Base-by-base conservation (phyloP, 1,139 yeast genomes). In the Diutina siamensis region DNA sequence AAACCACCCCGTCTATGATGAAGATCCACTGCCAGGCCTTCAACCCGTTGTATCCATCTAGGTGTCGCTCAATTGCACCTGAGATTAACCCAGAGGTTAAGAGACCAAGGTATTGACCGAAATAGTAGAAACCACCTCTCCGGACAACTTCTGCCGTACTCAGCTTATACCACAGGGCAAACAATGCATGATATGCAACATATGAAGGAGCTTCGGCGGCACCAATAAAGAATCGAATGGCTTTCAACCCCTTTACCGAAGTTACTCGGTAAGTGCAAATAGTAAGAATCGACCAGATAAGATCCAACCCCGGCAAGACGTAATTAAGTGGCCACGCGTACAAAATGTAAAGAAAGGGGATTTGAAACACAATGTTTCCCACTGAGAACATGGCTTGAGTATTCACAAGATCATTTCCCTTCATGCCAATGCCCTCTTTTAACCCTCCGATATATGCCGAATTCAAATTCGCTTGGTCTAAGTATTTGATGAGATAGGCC, bases 401-500 rank as follows among this genome's bases (percentile, higher is more conserved):
- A 54, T 77, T 64, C 48, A 75, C 79, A 58, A 76, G 73, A 53
- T 81, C 84, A 52, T 78, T 79, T n/a, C 85, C 85, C 50, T 68
- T 60, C 76, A 83, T 74, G 31, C 68, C 64, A 40, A 83, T 63
- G 45, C 70, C 78, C 53, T 77, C 77, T 50, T 74, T 65, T 71
- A 83, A 68, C 10, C 82, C 80, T 15, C 82, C 74, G 42, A 80
- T 79, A 57, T 82, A 83, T n/a, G 88, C 87, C 56, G 77, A 78
- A 47, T 76, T 74, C 45, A 78, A 63, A 55, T 74, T 76, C 44
- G 78, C 68, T 48, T 74, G 74, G 57, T 83, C 89, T 45, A 83
- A 64, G 48, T 78, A 78, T 56, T 82, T 82, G 45, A 79, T 80
- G 83, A 85, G 83, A 59, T 80, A 81, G 21, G 80, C 76, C 62